phyloP scores from a whole-genome alignment of 2,329 filamentous ascomycete species.

The Ascochyta fabae region DNA sequence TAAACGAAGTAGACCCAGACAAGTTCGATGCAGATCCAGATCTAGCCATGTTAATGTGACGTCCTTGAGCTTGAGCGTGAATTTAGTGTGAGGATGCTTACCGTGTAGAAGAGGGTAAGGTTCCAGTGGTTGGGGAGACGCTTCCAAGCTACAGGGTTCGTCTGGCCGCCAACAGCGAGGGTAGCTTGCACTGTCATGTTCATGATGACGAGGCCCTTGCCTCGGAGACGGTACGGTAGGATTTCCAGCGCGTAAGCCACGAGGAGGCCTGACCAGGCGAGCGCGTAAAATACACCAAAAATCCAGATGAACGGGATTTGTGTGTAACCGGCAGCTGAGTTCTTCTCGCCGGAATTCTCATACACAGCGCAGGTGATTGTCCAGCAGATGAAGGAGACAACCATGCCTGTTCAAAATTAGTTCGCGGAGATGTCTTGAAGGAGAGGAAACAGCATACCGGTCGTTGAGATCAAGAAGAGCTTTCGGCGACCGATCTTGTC shows the following conservation, averaged over 20 bases:
- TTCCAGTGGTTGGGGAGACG: slow-evolving; percentile 64
- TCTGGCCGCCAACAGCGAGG: slow-evolving; percentile 66
- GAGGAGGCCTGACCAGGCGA: slow-evolving; percentile 65
- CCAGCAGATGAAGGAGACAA: slow-evolving; percentile 46
- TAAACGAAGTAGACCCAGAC: slow-evolving; percentile 60
- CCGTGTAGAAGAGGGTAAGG: slow-evolving; percentile 69
- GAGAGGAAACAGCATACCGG: slow-evolving; percentile 20
- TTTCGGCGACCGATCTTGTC: slow-evolving; percentile 64
- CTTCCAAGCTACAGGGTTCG: slow-evolving; percentile 69
- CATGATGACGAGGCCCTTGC: slow-evolving; percentile 61
- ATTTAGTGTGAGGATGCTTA: not conserved
- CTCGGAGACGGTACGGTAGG: slow-evolving; percentile 57
- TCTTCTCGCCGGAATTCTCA: slow-evolving; percentile 38
- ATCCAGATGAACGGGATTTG: slow-evolving; percentile 60
- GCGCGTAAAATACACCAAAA: slow-evolving; percentile 59
- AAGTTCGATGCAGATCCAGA: slow-evolving; percentile 67
- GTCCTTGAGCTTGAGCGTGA: not conserved
- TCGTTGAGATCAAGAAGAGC: slow-evolving; percentile 58
- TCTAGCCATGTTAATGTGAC: slow-evolving; percentile 12
- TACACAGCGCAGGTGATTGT: slow-evolving; percentile 42
- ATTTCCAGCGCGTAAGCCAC: slow-evolving; percentile 61
- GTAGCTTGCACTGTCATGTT: slow-evolving; percentile 69
- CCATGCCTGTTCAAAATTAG: slow-evolving; percentile 27
- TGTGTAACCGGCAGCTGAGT: slow-evolving; percentile 50
- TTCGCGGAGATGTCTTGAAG: not conserved